A percentile compares a stretch with the other conserved stretches of the same genome.
These are phyloP conservation scores for Liriodendron chinense DNA, from an alignment of 164 flowering plant species.

Conservation along the genomic window DNA sequence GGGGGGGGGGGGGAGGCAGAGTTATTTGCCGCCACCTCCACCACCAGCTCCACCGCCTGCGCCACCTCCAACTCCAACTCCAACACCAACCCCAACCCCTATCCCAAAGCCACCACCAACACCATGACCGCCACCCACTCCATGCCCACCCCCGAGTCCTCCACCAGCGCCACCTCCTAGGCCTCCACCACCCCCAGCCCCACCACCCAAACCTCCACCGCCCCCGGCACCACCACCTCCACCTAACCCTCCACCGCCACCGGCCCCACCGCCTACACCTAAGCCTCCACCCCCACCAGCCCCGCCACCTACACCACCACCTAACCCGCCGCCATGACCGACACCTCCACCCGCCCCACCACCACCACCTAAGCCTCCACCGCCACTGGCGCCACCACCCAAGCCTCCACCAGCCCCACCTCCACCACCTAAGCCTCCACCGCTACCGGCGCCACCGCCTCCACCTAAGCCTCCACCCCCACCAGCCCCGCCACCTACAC, in stretches of 20 bases:
- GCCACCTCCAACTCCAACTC: not conserved
- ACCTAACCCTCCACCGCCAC: conserved; percentile 17
- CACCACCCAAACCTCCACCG: not conserved
- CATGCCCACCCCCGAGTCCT: not conserved
- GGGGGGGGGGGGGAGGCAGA: not conserved
- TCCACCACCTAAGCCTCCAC: conserved; percentile 12
- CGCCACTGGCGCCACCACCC: conserved; percentile 6
- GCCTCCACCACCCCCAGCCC: not conserved
- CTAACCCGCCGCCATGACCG: too few relatives aligned
- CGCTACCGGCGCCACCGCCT: conserved; percentile 6
- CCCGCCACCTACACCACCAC: not conserved
- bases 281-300: not conserved
- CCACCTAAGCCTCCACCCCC: not conserved
- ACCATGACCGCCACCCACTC: not conserved
- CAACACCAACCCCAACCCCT: not conserved
- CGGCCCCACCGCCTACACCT: not conserved
- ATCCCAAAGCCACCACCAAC: not conserved
- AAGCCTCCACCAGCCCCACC: conserved; percentile 5
- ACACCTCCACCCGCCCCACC: not conserved
- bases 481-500: not conserved
- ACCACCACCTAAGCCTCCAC: not conserved
- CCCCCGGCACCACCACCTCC: not conserved
- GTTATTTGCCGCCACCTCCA: not conserved
- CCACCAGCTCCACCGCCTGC: not conserved
- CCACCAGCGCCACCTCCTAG: not conserved